These are phyloP conservation scores for Clitopilus passeckerianus DNA, from an alignment of 768 basidiomycete species.

Conservation along the genomic window DNA sequence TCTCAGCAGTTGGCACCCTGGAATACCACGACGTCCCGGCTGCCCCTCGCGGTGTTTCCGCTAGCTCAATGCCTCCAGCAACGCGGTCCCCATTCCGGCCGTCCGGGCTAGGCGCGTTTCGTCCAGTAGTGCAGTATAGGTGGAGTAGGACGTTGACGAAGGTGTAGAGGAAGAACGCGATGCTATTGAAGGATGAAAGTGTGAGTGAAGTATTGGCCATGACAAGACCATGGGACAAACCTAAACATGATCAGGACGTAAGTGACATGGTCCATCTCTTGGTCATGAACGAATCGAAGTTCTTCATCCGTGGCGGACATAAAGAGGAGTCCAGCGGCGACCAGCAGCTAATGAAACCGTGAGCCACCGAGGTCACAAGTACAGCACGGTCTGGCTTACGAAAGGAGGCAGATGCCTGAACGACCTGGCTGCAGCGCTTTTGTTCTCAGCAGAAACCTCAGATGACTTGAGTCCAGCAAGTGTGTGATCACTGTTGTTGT, in stretches of 20 bases:
- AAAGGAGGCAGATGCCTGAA: conserved; percentile 90
- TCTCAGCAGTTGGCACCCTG: background rate
- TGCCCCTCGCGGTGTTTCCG: background rate
- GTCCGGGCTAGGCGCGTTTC: conserved; percentile 35
- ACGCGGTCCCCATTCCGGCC: conserved; percentile 8
- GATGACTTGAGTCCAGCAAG: conserved; percentile 28
- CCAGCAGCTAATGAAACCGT: conserved; percentile 46
- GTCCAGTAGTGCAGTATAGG: conserved; percentile 60
- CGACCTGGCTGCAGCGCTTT: conserved; percentile 41
- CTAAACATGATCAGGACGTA: conserved; percentile 84
- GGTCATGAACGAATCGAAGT: conserved; percentile 59
- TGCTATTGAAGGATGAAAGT: conserved; percentile 1
- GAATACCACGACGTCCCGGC: background rate
- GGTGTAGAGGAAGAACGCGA: conserved; percentile 37
- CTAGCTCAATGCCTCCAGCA: conserved; percentile 1
- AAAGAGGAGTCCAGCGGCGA: conserved; percentile 68
- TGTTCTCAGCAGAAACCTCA: conserved; percentile 15
- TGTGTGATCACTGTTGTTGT: conserved; percentile 63
- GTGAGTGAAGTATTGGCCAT: too few relatives aligned
- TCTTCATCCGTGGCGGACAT: conserved; percentile 96
- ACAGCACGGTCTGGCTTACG: conserved; percentile 44
- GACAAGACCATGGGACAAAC: conserved; percentile 27
- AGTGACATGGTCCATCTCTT: conserved; percentile 87
- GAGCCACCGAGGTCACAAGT: conserved; percentile 3
- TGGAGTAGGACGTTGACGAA: conserved; percentile 68